These are phyloP conservation scores for Flueggea neowawraea DNA, from an alignment of 441 rosid species.

Conservation along the genomic window DNA sequence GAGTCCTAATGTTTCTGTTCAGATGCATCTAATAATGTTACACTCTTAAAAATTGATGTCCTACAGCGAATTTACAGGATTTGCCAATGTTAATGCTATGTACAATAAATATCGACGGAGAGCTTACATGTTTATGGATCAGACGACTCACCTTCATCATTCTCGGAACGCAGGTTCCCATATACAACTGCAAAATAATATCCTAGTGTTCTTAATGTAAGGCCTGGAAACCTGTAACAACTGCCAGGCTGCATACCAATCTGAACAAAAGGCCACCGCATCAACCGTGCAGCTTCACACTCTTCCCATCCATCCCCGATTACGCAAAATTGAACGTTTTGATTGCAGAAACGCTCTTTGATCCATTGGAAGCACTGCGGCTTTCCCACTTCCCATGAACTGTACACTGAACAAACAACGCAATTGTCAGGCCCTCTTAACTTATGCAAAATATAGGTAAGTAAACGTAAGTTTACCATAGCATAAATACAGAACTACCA, in stretches of 20 bases:
- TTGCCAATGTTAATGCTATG: too few relatives aligned
- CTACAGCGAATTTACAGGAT: too few relatives aligned
- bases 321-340: constrained; percentile 58
- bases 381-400: constrained; percentile 81
- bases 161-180: constrained; percentile 31
- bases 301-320: constrained; percentile 98
- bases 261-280: constrained; percentile 90
- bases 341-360: constrained; percentile 49
- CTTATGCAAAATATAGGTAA: not conserved
- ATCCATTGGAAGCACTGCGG: constrained; percentile 74
- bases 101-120: too few relatives aligned
- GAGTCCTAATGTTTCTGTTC: too few relatives aligned
- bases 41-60: too few relatives aligned
- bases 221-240: constrained; percentile 74
- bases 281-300: constrained; percentile 72
- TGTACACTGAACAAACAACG: constrained; percentile 47
- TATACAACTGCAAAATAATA: constrained; percentile 68
- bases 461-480: too few relatives aligned
- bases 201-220: constrained; percentile 61
- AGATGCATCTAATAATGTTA: too few relatives aligned
- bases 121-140: not conserved
- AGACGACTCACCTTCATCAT: constrained; percentile 29
- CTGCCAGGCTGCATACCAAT: constrained; percentile 60
- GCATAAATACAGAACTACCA: too few relatives aligned
- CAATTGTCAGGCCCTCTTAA: not conserved